Base-by-base conservation (phyloP, 495 filamentous ascomycete genomes). In the Xylaria palmicola region DNA sequence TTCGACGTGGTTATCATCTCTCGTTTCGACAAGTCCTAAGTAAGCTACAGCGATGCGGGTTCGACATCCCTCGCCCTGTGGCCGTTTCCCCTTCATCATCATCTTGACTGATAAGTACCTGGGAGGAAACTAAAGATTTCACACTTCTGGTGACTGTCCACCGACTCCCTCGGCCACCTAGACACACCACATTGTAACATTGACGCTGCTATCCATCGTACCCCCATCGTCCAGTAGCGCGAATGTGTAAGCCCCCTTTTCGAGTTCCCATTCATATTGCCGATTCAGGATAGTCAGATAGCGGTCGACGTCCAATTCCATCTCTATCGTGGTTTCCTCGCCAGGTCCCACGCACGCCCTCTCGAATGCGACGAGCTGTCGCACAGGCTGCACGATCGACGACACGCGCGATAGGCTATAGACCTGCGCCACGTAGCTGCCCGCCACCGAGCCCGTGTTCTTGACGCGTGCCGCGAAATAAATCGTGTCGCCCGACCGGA, bases 211-310 rank as follows among this genome's bases (percentile, higher is more conserved):
- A 44, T 73, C 64, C 1, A 56, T 62, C 27, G 63, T 62, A 10
- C 76, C 71, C 1, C 72, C 75, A 63, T 78, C 60, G 19, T 77
- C 68, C 50, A 77, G 56, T 26, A 78, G 64, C 8, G 72, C 73
- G 59, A 81, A 81, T 0, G 72, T 74, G 59, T 79, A 80, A 20
- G 56, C 56, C 0, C 76, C 74, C 40, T 58, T 72, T 56, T 79
- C 75, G 37, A 81, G 64, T 40, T 68, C 70, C 75, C 76, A 79
- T 22, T 71, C 57, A 30, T 75, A 67, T 52, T 58, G 61, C 40
- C 74, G 67, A 57, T 78, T 72, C 8, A 77, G 60, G 17, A 78
- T 71, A 0, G 67, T 64, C 20, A 79, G 64, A 66, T 78, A 80
- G 37, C 76, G 65, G 29, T 62, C 64, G 40, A 68, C 74, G 17